Evolutionary conservation across 495 filamentous ascomycete species (phyloP), one percentile per base, ranked within the genome.

Genomic region (Oidiodendron maius): DNA sequence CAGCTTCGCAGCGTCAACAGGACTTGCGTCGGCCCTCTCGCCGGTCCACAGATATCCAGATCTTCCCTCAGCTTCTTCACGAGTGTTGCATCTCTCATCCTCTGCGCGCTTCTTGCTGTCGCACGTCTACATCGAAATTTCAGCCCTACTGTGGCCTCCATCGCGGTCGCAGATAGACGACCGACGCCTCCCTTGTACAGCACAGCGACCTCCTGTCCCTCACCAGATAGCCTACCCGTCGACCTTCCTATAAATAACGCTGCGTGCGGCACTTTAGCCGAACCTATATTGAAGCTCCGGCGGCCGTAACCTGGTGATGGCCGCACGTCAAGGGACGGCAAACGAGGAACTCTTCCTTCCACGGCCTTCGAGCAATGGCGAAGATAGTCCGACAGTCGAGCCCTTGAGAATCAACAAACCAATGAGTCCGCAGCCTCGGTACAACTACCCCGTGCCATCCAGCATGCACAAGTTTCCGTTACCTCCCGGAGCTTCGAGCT

Each of bases 341-440:
- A 77, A 84, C 32, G 84, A 86, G 52, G 87, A 91, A 71, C 79
- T 93, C 63, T 91, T 91, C 63, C 74, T 91, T 55, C 75, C 75
- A 55, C 68, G 77, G 13, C 77, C 72, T 25, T 64, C 67, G 16
- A 67, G 67, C 44, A 70, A 70, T 20, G 77, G 82, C 43, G 74
- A 70, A 60, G 72, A 78, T 53, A 82, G 83, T 45, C 84, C 89
- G 34, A 84, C 83, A 2, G 77, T 96, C 50, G 89, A 85, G 48
- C 91, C 91, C 22, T 67, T 96, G 62, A 80, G 89, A 53, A 95
- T 96, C 59, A 82, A 80, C 71, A 95, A 95, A 64, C 74, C 73
- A 11, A 60, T 64, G 60, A 78, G 63, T 66, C 80, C 73, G 37
- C 67, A 62, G 61, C 73, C 68, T 66, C 72, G 60, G 44, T 68